Evolutionary conservation across 108 stramenopile species (phyloP), one percentile per base, ranked within the genome.

Genomic region (Thalassiosira profunda): DNA sequence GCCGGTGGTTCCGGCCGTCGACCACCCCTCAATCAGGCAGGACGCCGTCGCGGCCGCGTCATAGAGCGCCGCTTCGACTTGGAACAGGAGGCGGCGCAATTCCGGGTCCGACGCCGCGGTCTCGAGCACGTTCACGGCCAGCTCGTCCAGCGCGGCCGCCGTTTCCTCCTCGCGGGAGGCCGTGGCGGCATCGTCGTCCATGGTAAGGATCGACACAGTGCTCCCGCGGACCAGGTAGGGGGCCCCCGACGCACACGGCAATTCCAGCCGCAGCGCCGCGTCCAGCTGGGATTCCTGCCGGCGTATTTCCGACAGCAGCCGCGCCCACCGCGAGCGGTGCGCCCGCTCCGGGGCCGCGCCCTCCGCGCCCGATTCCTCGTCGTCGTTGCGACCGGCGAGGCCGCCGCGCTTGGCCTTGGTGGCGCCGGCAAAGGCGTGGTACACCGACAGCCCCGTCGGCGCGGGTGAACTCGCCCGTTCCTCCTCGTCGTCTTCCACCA

Each of bases 111-210:
- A 46, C 35, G 37, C 56, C 20, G 44, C 63, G 44, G 47, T 54
- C 23, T 30, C 44, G 1, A 70, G 41, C 40, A 79, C 30, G 4
- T 71, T 59, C 6, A 79, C 24, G 10, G 77, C 40, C 12, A 79
- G 55, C 33, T 71, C 64, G 26, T 79, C 77, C 69, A 79, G 54
- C 42, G 35, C 45, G 5, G 70, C 77, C 51, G 56, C 66, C 31
- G 43, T 41, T 25, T 48, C 62, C 31, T 60, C 60, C 6, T 64
- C 17, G 23, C 20, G 29, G 4, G 2, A 47, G 1, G 33, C 25
- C 30, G 41, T 55, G 24, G 38, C 23, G 6, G 21, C 24, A 17
- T 23, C 11, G 24, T n/a, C 26, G 29, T 53, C 44, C 11, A 66
- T 46, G 20, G 41, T 55, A 24, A 79, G 24, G 12, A 59, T 18